Base-by-base conservation (phyloP, 345 rosid species). In the Moricandia arvensis region DNA sequence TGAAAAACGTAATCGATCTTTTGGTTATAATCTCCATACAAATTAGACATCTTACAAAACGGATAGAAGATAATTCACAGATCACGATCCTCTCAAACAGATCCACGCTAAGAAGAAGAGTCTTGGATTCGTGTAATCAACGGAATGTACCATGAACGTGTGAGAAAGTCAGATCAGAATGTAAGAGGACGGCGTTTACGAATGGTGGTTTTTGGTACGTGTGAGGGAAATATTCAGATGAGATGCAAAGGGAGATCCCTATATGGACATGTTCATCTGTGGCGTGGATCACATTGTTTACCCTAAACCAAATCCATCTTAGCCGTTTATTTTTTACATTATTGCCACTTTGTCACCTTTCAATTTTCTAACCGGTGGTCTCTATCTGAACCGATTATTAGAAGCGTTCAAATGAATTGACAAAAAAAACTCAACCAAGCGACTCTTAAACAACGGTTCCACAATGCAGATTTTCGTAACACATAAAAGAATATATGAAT, bases 311-410 rank as follows among this genome's bases (percentile, higher is more conserved):
- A 15, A 2, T 49, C 6, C 21, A 16, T 49, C 10, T 16, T 7
- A 9, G 10, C 49, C 49, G 15, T 43, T 13, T 13, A 13, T 43
- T 13, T 43, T 43, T 43, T 43, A 43, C 49, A 4, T 29, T 43
- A 4, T 43, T 12, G 5, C 16, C 16, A 3, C 29, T 54, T 8
- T 6, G 30, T 54, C 29, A 21, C 31, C 8, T 61, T 49, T 47
- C 18, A 24, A 58, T 75, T 16, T 1, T 30, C 18, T 21, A 66
- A 74, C 78, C 66, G 66, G 55, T 16, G 55, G 24, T 49, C 24
- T 55, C 10, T 8, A 7, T 16, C 30, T 3, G 16, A 65, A 43
- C 58, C 64, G 41, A 27, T n/a, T 70, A 37, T 10, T 24, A 55
- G 15, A 54, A 54, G 59, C 18, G 1, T 51, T 24, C 49, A 21